These are phyloP conservation scores for Hortaea werneckii DNA, from an alignment of 2,329 filamentous ascomycete species.

Conservation along the genomic window DNA sequence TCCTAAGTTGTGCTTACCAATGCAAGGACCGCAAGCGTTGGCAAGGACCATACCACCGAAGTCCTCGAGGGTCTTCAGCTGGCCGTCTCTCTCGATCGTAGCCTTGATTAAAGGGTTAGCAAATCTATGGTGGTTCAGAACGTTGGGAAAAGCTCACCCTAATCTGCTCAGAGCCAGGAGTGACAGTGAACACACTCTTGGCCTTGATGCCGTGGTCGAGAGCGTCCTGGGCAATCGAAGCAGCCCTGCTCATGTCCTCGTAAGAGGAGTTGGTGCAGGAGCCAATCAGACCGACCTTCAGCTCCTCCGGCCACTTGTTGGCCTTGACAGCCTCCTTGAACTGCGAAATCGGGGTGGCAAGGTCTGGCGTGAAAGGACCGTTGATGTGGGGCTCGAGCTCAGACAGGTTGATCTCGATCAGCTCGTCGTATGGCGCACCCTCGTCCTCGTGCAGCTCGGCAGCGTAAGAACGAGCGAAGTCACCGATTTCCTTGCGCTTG, in stretches of 20 bases:
- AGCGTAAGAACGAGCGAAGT: conserved; percentile 76
- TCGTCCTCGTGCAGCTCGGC: conserved; percentile 79
- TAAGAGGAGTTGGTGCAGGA: conserved; percentile 93
- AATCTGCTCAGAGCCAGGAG: conserved; percentile 94
- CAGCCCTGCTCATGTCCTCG: conserved; percentile 87
- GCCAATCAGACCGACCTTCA: conserved; percentile 94
- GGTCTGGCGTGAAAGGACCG: conserved; percentile 95
- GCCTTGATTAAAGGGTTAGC: no score
- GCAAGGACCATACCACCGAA: conserved; percentile 91
- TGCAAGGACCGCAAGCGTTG: conserved; percentile 65
- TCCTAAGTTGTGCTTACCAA: conserved; percentile 3
- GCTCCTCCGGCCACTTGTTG: conserved; percentile 91
- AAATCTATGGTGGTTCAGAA: background rate
- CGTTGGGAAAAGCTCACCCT: conserved; percentile 34
- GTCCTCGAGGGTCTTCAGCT: conserved; percentile 83
- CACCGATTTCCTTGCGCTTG: conserved; percentile 81
- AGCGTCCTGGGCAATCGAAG: conserved; percentile 84
- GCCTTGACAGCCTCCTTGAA: conserved; percentile 89
- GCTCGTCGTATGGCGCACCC: conserved; percentile 87
- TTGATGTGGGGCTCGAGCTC: conserved; percentile 98
- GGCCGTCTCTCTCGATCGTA: conserved; percentile 49
- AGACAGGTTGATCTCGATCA: conserved; percentile 91
- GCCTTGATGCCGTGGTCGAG: conserved; percentile 87
- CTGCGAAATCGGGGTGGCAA: conserved; percentile 95
- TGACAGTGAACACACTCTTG: conserved; percentile 88